A percentile compares a stretch with the other conserved stretches of the same genome.
Evolutionary conservation across 2,329 filamentous ascomycete species (phyloP).

Genomic region (Sporothrix pseudoabietina): DNA sequence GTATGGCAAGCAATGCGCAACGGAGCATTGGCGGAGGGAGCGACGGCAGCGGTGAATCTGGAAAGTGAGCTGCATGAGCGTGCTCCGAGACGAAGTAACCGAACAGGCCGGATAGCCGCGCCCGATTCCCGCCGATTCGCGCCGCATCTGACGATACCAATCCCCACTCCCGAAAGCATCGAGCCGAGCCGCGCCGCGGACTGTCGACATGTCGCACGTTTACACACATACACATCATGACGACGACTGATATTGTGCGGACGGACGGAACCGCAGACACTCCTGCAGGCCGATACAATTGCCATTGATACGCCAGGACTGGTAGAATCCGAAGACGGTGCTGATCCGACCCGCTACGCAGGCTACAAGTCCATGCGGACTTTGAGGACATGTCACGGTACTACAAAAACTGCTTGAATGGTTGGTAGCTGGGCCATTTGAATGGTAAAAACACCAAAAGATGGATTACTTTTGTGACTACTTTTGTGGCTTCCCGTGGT

Average conservation of each 20-base stretch:
- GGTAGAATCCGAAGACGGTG: too few species aligned
- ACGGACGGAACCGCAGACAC: neutral
- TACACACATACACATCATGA: too few species aligned
- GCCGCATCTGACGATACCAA: neutral
- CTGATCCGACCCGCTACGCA: neutral
- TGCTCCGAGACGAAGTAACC: neutral
- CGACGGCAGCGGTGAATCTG: neutral
- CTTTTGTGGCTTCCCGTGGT: neutral
- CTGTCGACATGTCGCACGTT: neutral
- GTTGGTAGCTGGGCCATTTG: neutral
- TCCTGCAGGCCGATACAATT: neutral
- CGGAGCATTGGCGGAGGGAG: constrained; percentile 11
- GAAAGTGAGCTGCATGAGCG: constrained; percentile 23
- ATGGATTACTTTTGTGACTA: neutral
- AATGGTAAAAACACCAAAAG: neutral
- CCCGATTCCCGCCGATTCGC: neutral
- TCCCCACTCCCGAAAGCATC: neutral
- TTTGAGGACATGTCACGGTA: neutral
- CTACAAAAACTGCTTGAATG: too few species aligned
- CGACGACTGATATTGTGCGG: neutral
- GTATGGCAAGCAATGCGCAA: constrained; percentile 36
- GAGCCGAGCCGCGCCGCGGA: neutral
- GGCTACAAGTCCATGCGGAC: neutral
- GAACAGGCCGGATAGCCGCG: neutral
- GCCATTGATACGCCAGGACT: too few species aligned